phyloP scores from a whole-genome alignment of 805 yeast genomes.

The Saccharomycopsis amapae region DNA sequence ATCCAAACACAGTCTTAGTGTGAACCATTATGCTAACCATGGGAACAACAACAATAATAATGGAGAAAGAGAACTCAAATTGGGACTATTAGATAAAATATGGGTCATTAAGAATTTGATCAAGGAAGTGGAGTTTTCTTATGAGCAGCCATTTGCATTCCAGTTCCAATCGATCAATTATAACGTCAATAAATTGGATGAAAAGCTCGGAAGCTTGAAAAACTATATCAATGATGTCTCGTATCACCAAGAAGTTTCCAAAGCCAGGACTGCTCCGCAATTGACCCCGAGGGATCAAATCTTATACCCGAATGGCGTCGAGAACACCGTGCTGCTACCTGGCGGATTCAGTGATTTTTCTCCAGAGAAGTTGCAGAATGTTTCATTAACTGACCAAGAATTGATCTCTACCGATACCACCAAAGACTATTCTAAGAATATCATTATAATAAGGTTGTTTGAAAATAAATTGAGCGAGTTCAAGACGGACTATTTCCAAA shows the following conservation, averaged over 20 bases:
- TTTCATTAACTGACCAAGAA: not conserved
- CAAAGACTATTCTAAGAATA: conserved; percentile 3
- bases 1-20: too few relatives aligned
- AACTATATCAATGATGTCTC: conserved; percentile 7
- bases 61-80: not conserved
- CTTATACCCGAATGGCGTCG: not conserved
- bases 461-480: not conserved
- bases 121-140: conserved; percentile 14
- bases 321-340: not conserved
- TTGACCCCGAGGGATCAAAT: not conserved
- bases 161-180: conserved; percentile 12
- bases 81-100: conserved; percentile 15
- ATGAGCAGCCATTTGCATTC: conserved; percentile 5
- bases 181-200: conserved; percentile 13
- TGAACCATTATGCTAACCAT: too few relatives aligned
- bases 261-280: not conserved
- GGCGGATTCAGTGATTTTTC: conserved; percentile 6
- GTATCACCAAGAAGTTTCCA: not conserved
- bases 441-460: not conserved
- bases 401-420: not conserved
- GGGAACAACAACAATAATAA: not conserved
- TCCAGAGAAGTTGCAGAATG: conserved; percentile 4
- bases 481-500: not conserved
- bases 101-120: conserved; percentile 18
- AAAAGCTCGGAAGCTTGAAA: conserved; percentile 9